phyloP scores from a whole-genome alignment of 495 filamentous ascomycete species.

The Penicillium tannophilum region DNA sequence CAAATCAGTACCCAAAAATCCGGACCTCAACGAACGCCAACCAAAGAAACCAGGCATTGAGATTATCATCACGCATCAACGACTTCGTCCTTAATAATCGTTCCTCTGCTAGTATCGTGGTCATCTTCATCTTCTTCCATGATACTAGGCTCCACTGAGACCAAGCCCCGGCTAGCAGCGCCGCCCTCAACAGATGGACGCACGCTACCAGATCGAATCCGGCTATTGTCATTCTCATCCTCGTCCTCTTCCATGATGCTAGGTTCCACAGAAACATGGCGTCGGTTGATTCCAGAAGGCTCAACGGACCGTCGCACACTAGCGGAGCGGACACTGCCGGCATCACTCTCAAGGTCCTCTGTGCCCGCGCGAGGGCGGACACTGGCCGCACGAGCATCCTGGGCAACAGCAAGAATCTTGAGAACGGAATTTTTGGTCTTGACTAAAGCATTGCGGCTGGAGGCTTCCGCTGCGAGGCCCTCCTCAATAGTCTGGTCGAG shows the following conservation, averaged over 20 bases:
- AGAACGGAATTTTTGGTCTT: constrained; percentile 69
- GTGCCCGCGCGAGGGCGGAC: constrained; percentile 39
- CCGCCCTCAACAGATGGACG: constrained; percentile 25
- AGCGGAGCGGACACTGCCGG: constrained; percentile 38
- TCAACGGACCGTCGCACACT: constrained; percentile 47
- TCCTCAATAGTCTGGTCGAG: constrained; percentile 70
- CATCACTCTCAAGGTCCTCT: constrained; percentile 40
- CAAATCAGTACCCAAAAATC: background rate
- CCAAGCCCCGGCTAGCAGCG: constrained; percentile 14
- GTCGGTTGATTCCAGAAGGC: constrained; percentile 29
- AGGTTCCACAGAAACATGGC: constrained; percentile 43
- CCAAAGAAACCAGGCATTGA: constrained; percentile 3
- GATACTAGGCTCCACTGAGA: constrained; percentile 37
- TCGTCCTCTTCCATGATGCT: constrained; percentile 56
- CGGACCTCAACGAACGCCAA: constrained; percentile 11
- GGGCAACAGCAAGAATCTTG: constrained; percentile 48
- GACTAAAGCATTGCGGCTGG: constrained; percentile 72
- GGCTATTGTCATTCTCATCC: constrained; percentile 30
- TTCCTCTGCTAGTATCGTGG: constrained; percentile 53
- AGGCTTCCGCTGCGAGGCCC: constrained; percentile 67
- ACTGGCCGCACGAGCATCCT: constrained; percentile 38
- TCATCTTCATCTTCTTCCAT: constrained; percentile 56
- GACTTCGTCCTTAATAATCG: constrained; percentile 53
- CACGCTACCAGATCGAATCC: constrained; percentile 23
- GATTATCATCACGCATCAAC: constrained; percentile 33